Conservation (phyloP, 108 stramenopile genomes). For the Chaetoceros muelleri region DNA sequence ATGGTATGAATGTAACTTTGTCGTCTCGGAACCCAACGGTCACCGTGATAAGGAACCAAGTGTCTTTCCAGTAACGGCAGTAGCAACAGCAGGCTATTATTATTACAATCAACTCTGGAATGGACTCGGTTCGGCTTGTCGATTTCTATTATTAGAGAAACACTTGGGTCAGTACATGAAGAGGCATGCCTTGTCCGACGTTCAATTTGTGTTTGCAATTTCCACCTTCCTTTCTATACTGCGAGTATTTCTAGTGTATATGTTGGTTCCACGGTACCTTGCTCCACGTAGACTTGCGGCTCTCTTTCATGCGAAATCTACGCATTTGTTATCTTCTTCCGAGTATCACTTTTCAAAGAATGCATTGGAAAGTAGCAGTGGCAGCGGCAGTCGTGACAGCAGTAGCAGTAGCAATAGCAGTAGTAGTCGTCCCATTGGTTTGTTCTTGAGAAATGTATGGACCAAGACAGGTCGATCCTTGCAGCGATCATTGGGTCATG, state of each 20-base stretch:
- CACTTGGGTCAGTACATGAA: background rate
- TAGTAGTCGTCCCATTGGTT: background rate
- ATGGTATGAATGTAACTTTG: background rate
- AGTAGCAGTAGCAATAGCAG: background rate
- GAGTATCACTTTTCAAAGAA: conserved; percentile 36
- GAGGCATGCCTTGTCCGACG: conserved; percentile 17
- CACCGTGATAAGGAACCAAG: too few species aligned
- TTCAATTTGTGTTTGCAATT: conserved; percentile 33
- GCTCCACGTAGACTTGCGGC: conserved; percentile 43
- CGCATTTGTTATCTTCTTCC: conserved; percentile 48
- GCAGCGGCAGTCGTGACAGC: conserved; percentile 13
- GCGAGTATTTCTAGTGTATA: conserved; percentile 45
- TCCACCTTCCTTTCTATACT: conserved; percentile 42
- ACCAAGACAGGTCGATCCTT: background rate
- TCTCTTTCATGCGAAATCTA: conserved; percentile 57
- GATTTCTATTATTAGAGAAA: too few species aligned
- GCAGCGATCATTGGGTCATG: background rate
- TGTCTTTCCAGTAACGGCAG: too few species aligned
- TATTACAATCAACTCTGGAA: too few species aligned
- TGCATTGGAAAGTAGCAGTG: conserved; percentile 6
- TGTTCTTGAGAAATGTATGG: background rate
- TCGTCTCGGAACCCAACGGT: too few species aligned
- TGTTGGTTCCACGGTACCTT: conserved; percentile 46
- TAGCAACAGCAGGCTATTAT: too few species aligned
- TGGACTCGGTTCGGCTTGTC: too few species aligned